These are phyloP conservation scores for Acer yangbiense DNA, from an alignment of 345 rosid genomes.

Conservation along the genomic window DNA sequence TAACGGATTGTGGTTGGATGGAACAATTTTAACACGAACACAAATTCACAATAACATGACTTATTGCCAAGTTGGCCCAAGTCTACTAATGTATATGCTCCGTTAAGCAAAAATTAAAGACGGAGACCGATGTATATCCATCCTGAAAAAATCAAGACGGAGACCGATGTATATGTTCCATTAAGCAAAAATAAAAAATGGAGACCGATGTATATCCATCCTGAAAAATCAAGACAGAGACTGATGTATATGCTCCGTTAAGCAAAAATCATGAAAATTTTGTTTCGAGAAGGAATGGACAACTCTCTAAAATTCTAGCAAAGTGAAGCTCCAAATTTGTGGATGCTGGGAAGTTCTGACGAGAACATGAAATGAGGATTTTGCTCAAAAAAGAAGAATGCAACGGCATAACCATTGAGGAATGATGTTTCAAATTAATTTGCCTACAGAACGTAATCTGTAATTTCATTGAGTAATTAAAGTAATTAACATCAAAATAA, in stretches of 20 bases:
- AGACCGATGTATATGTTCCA: neutral
- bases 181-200: too few species aligned
- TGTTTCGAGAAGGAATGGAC: neutral
- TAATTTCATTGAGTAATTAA: neutral
- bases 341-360: neutral
- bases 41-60: too few species aligned
- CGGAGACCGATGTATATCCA: too few species aligned
- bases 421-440: neutral
- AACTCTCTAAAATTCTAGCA: neutral
- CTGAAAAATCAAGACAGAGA: too few species aligned
- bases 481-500: neutral
- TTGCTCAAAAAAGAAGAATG: neutral
- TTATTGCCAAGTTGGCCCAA: too few species aligned
- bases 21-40: too few species aligned
- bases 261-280: neutral
- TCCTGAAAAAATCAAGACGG: too few species aligned
- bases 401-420: neutral
- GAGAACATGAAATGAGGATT: neutral
- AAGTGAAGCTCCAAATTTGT: neutral
- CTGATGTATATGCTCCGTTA: neutral
- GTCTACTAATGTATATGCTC: too few species aligned
- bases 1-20: too few species aligned
- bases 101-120: too few species aligned
- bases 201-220: too few species aligned
- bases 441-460: neutral